These are phyloP conservation scores for Mortierella claussenii DNA, from an alignment of 192 early-diverging fungal genomes.

Conservation along the genomic window DNA sequence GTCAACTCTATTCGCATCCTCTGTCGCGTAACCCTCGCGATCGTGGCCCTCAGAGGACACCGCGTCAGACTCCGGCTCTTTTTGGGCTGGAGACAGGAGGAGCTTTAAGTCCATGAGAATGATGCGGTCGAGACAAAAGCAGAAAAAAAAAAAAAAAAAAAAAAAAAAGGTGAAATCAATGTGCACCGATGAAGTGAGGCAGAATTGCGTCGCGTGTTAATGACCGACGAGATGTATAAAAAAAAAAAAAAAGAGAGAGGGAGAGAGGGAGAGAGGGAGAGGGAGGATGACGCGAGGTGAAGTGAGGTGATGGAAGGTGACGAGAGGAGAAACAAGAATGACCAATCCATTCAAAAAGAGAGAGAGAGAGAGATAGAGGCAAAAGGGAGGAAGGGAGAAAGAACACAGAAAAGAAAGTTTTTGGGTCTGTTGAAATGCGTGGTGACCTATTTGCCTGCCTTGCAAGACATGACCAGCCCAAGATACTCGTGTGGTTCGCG, in stretches of 20 bases:
- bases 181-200: too few relatives aligned
- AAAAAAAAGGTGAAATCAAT: constrained; percentile 2
- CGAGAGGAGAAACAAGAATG: constrained; percentile 3
- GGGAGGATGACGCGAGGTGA: background rate
- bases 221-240: too few relatives aligned
- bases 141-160: background rate
- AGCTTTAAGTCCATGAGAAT: constrained; percentile 47
- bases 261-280: background rate
- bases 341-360: constrained; percentile 1
- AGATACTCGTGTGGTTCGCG: too few relatives aligned
- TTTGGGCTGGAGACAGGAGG: constrained; percentile 41
- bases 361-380: background rate
- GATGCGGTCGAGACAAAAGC: too few relatives aligned
- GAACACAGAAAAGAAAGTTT: constrained; percentile 10
- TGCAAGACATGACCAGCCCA: too few relatives aligned
- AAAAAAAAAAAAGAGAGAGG: constrained; percentile 3
- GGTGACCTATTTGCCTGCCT: too few relatives aligned
- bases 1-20: constrained; percentile 5
- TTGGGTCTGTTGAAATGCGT: too few relatives aligned
- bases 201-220: too few relatives aligned
- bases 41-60: constrained; percentile 2
- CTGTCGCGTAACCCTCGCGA: constrained; percentile 27
- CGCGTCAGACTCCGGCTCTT: constrained; percentile 36
- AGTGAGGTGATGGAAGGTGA: background rate
- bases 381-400: background rate